Evolutionary conservation across 176 grass and related monocot genomes (phyloP), one percentile per base, ranked within the genome.

Genomic region (Phragmites australis): DNA sequence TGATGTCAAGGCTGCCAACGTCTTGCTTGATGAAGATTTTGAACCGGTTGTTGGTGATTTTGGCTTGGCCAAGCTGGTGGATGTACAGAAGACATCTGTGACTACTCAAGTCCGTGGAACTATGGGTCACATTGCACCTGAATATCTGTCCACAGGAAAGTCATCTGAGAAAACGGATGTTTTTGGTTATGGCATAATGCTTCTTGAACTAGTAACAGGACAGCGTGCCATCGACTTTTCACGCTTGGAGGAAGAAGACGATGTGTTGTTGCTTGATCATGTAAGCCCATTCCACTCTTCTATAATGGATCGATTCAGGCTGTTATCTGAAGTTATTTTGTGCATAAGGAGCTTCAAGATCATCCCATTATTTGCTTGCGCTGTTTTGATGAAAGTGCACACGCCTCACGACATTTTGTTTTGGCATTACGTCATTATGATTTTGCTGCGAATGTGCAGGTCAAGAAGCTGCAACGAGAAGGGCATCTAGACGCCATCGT

Each of bases 81-180:
- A 98, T 83, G 95, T 98, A 56, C 89, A 86, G 58, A 94, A 94
- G 84, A 94, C 95, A 47, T 98, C 92, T 18, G 95, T 98, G 64
- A 98, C 95, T 41, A 97, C 94, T 30, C 95, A 98, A 89, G 90
- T 98, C 37, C 88, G 95, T 50, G 95, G 95, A 70, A 94, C 95
- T 50, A 98, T 94, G 95, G 95, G 95, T 75, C 95, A 98, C 81
- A 98, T 98, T 50, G 95, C 95, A 56, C 94, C 94, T 57, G 94
- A 97, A 19, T 98, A 98, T 87, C 64, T 98, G 32, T 98, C 95
- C 6, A 98, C 95, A 6, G 95, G 95, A 34, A 98, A 93, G 69
- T 98, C 95, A 21, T 94, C 92, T 12, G 95, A 94, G 84, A 94
- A 86, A 68, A 98, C 92, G 1, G 95, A 98, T 89, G 92, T 98